phyloP scores from a whole-genome alignment of 176 grass and related monocot genomes.

The Oryza rufipogon region DNA sequence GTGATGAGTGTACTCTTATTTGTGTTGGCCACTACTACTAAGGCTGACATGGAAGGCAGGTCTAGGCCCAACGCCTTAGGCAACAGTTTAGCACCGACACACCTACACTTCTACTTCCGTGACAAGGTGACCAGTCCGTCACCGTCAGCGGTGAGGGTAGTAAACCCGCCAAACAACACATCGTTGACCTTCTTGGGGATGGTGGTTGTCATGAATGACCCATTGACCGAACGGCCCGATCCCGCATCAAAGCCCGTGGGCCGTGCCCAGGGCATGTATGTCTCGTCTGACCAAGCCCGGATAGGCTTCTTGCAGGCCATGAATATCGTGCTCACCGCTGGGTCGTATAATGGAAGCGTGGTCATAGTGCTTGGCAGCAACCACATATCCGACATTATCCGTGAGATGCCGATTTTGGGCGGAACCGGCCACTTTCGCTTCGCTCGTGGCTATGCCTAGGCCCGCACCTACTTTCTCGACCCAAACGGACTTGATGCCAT shows the following conservation, averaged over 20 bases:
- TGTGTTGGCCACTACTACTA: no score
- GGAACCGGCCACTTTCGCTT: no score
- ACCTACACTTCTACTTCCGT: slow-evolving; percentile 90
- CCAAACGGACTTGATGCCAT: slow-evolving; percentile 10
- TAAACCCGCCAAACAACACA: slow-evolving; percentile 7
- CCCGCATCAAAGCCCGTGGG: slow-evolving; percentile 12
- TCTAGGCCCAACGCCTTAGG: no score
- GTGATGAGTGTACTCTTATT: no score
- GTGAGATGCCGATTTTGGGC: slow-evolving; percentile 46
- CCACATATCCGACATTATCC: neutral
- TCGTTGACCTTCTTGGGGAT: slow-evolving; percentile 24
- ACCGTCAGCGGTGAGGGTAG: slow-evolving; percentile 36
- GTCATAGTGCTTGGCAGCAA: slow-evolving; percentile 40
- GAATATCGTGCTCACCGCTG: slow-evolving; percentile 32
- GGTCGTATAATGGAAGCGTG: slow-evolving; percentile 35
- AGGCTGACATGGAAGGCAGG: no score
- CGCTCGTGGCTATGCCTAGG: slow-evolving; percentile 27
- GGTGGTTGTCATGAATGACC: slow-evolving; percentile 39
- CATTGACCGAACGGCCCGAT: slow-evolving; percentile 33
- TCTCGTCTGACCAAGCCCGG: neutral
- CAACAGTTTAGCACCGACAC: neutral
- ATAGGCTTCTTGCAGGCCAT: slow-evolving; percentile 29
- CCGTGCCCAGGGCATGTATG: slow-evolving; percentile 43
- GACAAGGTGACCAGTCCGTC: slow-evolving; percentile 62
- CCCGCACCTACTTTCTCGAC: neutral